phyloP scores from a whole-genome alignment of 768 basidiomycete genomes.

The Nevesoporus exiguus region DNA sequence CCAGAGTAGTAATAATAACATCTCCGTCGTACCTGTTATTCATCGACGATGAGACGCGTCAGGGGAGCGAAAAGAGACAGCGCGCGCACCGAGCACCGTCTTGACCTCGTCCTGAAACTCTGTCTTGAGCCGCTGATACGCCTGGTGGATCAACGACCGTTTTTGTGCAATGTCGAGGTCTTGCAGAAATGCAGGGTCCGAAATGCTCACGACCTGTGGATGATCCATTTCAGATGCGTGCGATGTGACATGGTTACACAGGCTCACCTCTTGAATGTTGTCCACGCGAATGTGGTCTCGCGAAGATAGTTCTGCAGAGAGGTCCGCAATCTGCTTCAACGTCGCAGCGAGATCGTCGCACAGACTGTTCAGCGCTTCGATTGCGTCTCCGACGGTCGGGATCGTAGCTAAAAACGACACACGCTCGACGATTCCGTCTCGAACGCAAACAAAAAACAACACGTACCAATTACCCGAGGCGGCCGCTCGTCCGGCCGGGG shows the following conservation, averaged over 20 bases:
- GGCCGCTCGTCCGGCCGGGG: conserved; percentile 56
- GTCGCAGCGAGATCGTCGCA: conserved; percentile 57
- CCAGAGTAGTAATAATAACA: conserved; percentile 78
- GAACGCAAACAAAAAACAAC: neutral
- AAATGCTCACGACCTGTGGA: conserved; percentile 45
- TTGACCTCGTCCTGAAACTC: conserved; percentile 46
- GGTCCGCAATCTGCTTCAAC: conserved; percentile 62
- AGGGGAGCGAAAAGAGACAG: neutral
- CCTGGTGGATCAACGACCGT: conserved; percentile 59
- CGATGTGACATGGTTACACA: conserved; percentile 7
- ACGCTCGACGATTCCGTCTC: neutral
- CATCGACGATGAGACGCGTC: neutral
- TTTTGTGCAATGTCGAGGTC: conserved; percentile 69
- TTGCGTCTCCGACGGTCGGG: conserved; percentile 71
- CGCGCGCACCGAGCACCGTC: conserved; percentile 47
- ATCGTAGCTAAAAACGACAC: conserved; percentile 50
- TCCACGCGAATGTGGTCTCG: conserved; percentile 68
- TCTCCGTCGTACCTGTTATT: conserved; percentile 61
- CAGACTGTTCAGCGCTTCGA: conserved; percentile 63
- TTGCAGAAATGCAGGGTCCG: conserved; percentile 54
- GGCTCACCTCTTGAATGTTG: conserved; percentile 61
- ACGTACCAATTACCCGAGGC: conserved; percentile 55
- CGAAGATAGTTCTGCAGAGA: conserved; percentile 69
- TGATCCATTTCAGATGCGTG: neutral
- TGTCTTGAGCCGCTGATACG: conserved; percentile 46